Percentiles rank a stretch among this genome's conserved stretches.
Conservation (phyloP, 2,329 filamentous ascomycete species). For the Talaromyces sp. region DNA sequence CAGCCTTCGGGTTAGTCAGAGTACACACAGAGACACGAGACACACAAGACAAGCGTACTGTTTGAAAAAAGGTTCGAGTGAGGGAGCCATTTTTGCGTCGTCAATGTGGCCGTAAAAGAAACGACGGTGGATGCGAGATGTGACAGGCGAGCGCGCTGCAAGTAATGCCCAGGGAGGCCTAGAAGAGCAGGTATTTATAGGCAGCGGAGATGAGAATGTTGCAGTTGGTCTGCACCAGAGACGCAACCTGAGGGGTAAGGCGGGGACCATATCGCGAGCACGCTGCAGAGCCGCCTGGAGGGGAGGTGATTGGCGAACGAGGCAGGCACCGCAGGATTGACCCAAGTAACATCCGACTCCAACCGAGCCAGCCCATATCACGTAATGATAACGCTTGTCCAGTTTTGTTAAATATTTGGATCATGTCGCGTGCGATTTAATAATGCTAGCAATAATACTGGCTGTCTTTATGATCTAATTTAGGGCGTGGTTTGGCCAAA, state of each 20-base stretch:
- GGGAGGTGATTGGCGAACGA: not conserved
- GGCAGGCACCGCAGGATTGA: not conserved
- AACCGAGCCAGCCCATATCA: not conserved
- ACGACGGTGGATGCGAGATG: constrained; percentile 19
- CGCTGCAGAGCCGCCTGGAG: not conserved
- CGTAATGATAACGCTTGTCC: not conserved
- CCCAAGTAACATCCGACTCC: not conserved
- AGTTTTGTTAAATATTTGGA: not conserved
- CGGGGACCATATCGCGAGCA: constrained; percentile 15
- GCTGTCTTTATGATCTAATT: not conserved
- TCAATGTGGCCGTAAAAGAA: constrained; percentile 42
- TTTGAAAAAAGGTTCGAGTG: constrained; percentile 88
- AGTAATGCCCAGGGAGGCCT: not conserved
- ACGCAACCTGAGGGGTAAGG: constrained; percentile 15
- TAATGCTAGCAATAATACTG: not conserved
- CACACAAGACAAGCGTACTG: constrained; percentile 46
- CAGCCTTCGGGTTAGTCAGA: constrained; percentile 8
- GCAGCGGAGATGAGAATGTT: not conserved
- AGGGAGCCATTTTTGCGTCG: constrained; percentile 71
- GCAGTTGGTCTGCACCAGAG: not conserved
- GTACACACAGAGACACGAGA: not conserved
- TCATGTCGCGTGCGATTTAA: too few relatives aligned
- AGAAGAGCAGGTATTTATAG: constrained; percentile 1
- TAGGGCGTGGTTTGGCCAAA: not conserved
- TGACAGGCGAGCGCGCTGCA: not conserved